These are phyloP conservation scores for Fusarium guadeloupense DNA, from an alignment of 2,329 filamentous ascomycete genomes.

Conservation along the genomic window DNA sequence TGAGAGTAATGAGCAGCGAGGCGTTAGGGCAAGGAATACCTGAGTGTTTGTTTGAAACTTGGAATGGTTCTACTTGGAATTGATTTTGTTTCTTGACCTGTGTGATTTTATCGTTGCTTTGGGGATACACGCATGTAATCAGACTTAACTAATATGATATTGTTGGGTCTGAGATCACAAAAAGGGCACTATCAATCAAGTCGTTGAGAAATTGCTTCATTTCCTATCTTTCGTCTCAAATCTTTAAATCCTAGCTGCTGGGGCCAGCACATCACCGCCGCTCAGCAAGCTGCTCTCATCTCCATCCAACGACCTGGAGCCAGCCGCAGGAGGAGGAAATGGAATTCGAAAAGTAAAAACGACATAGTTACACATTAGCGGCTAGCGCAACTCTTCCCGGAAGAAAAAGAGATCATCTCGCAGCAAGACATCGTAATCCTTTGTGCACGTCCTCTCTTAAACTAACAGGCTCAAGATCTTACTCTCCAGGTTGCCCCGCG, in stretches of 20 bases:
- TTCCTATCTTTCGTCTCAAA: slow-evolving; percentile 41
- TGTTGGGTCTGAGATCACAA: neutral
- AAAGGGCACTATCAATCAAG: neutral
- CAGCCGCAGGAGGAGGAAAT: slow-evolving; percentile 33
- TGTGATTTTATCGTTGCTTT: no score
- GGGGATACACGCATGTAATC: no score
- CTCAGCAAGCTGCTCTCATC: slow-evolving; percentile 23
- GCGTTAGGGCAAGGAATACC: slow-evolving; percentile 8
- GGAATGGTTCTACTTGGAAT: neutral
- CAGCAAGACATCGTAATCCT: slow-evolving; percentile 27
- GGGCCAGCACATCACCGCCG: neutral
- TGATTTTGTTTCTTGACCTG: neutral
- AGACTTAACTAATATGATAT: no score
- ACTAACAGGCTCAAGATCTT: slow-evolving; percentile 10
- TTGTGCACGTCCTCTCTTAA: slow-evolving; percentile 17
- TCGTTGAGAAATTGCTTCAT: slow-evolving; percentile 38
- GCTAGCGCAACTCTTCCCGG: slow-evolving; percentile 35
- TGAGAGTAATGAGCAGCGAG: slow-evolving; percentile 1
- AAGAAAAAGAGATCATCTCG: slow-evolving; percentile 15
- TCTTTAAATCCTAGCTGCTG: slow-evolving; percentile 35
- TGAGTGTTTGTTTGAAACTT: neutral
- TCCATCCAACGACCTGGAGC: slow-evolving; percentile 39
- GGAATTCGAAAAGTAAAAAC: slow-evolving; percentile 39
- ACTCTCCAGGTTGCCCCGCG: slow-evolving; percentile 23
- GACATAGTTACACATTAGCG: slow-evolving; percentile 44